phyloP scores from a whole-genome alignment of 1,284 basidiomycete species.

The Leccinum variabile region DNA sequence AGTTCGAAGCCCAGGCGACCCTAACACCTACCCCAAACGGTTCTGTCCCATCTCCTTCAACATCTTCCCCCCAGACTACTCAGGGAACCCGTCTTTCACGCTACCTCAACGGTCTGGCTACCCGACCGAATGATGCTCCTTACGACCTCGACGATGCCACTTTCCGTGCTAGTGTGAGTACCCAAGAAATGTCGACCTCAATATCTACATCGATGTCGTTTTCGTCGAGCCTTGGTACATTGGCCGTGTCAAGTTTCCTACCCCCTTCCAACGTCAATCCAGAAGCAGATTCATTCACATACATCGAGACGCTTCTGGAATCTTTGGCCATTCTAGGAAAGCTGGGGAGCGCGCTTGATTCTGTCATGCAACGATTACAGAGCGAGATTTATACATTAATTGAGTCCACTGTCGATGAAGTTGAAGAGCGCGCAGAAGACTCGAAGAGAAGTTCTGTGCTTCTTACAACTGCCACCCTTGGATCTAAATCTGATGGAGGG shows the following conservation, averaged over 20 bases:
- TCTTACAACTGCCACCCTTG: conserved; percentile 27
- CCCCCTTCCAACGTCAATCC: conserved; percentile 56
- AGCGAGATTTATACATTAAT: conserved; percentile 86
- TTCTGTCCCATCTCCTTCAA: conserved; percentile 38
- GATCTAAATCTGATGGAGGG: conserved; percentile 44
- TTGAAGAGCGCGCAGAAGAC: conserved; percentile 83
- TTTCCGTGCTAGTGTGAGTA: conserved; percentile 34
- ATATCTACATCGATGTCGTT: conserved; percentile 32
- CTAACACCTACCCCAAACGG: conserved; percentile 31
- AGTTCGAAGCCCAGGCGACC: conserved; percentile 54
- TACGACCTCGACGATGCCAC: conserved; percentile 66
- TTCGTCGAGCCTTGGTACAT: conserved; percentile 27
- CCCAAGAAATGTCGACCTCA: conserved; percentile 29
- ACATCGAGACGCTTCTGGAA: conserved; percentile 93
- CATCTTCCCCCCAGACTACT: conserved; percentile 28
- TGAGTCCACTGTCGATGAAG: conserved; percentile 87
- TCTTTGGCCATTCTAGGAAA: conserved; percentile 90
- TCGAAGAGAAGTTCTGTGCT: conserved; percentile 57
- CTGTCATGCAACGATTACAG: conserved; percentile 80
- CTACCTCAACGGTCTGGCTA: conserved; percentile 70
- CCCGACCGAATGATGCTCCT: conserved; percentile 81
- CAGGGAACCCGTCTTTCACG: conserved; percentile 52
- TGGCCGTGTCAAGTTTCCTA: conserved; percentile 16
- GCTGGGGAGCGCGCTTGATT: conserved; percentile 84
- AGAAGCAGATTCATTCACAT: conserved; percentile 90